Base-by-base conservation (phyloP, 352 stramenopile species). In the Phytophthora foliorum region DNA sequence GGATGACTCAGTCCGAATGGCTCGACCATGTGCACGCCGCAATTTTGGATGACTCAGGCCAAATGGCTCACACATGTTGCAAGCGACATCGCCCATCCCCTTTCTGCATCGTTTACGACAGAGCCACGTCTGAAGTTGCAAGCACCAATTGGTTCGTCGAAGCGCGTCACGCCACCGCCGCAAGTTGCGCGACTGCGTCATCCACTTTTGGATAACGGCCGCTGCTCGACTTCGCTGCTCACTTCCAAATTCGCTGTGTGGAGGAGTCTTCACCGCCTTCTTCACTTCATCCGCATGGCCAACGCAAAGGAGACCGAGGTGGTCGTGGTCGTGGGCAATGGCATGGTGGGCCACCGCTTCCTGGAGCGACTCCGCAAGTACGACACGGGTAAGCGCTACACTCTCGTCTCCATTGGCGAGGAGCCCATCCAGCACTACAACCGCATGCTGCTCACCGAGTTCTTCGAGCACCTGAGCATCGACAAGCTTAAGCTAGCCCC, bases 371-470 rank as follows among this genome's bases (percentile, higher is more conserved):
- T 86, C 29, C 76, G 68, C 51, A 78, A 90, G 36, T 81, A 94
- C 60, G 87, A 95, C 68, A 69, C 60, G 0, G 53, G 63, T 29
- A 76, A 84, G 25, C 77, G 83, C 55, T 94, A 81, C 54, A 79
- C 85, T 55, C 84, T 98, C 52, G 79, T 94, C 44, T 96, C 92
- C 2, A 97, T 98, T 74, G 97, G 94, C 56, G 94, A 98, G 65
- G 94, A 98, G 72, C 89, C 83, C 25, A 75, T 90, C 22, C 79
- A 91, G 50, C 92, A 95, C 57, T 98, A 98, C 80, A 97, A 98
- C 75, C 90, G 94, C 42, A 96, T 98, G 76, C 85, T 92, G 59
- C 81, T 98, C 3, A 97, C 89, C 57, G 91, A 91, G 44, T 98
- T 97, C 81, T 98, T 98, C 78, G 92, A 97, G 73, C 97, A 97